Conservation (phyloP, 106 monocot species). For the Phalaenopsis aphrodite region DNA sequence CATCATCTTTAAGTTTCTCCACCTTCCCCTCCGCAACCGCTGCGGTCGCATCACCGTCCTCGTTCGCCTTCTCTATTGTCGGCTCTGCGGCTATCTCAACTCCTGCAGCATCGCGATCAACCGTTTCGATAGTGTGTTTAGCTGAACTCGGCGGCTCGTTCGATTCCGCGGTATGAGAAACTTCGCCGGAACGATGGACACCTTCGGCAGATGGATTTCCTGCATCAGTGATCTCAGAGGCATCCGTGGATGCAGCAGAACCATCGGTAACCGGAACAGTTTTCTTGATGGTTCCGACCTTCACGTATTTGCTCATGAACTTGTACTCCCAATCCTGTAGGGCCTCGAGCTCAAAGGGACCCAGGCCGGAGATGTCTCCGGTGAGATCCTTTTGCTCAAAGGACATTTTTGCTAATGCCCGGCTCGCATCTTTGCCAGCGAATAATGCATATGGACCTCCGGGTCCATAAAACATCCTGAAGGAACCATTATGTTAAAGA, state of each 20-base stretch:
- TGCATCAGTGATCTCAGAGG: neutral
- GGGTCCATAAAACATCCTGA: conserved; percentile 82
- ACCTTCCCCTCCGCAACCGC: neutral
- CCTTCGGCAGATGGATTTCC: conserved; percentile 1
- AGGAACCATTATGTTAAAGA: neutral
- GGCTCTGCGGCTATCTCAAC: neutral
- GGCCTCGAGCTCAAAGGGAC: conserved; percentile 62
- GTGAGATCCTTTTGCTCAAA: conserved; percentile 67
- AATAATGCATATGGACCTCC: conserved; percentile 81
- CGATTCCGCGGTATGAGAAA: neutral
- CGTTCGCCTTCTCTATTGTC: neutral
- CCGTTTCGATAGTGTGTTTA: neutral
- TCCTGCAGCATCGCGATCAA: neutral
- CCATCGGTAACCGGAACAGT: conserved; percentile 10
- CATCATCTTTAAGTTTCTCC: neutral
- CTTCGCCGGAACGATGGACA: neutral
- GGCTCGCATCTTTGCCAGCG: conserved; percentile 79
- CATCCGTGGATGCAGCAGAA: neutral
- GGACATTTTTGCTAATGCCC: conserved; percentile 90
- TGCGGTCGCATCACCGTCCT: neutral
- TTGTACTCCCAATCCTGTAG: conserved; percentile 83
- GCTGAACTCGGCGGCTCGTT: neutral
- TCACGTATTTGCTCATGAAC: conserved; percentile 81
- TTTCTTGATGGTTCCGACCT: conserved; percentile 58
- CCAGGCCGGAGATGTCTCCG: conserved; percentile 64